Base-by-base conservation (phyloP, 2,329 filamentous ascomycete species). In the Ophiostoma pallidulum region DNA sequence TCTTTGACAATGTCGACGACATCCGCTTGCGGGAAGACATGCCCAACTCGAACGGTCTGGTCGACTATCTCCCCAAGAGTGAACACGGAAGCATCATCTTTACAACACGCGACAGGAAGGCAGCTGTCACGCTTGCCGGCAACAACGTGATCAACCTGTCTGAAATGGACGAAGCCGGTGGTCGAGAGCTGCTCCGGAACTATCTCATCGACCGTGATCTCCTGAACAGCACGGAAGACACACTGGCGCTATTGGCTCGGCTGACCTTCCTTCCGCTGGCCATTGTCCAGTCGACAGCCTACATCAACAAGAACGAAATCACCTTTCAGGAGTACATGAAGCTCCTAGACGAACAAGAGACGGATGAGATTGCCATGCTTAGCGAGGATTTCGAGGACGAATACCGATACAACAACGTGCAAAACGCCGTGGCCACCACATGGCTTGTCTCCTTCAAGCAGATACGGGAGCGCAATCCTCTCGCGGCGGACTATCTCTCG, bases 401-500 rank as follows among this genome's bases (percentile, higher is more conserved):
- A 8, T 14, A 24, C 3, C 49, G 48, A 2, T 48, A 53, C 22
- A 26, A 29, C 10, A 28, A 35, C 31, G 39, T 22, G 18, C 20
- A 40, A 10, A 54, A 55, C 22, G 38, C 53, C 1, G 41, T 56
- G 3, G 49, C 51, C 7, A 43, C 35, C 12, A 54, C 53, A n/a
- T 56, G 54, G 54, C 44, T 51, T 22, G 43, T 56, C 26, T 56
- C 54, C 2, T 56, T 56, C 26, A 12, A 20, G 6, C 41, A 52
- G 18, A 51, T 56, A n/a, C 33, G 13, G 4, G 29, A 50, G 18
- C 29, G 60, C 18, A 31, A 56, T 7, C 48, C 50, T 4, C 54
- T 60, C 1, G 62, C 63, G 1, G 56, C 53, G 13, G 9, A 58
- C 5, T 64, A 59, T 38, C 52, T 64, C 0, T 53, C 48, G 19